These are phyloP conservation scores for Cyclanthera cordifolia DNA, from an alignment of 306 rosid genomes.

Conservation along the genomic window DNA sequence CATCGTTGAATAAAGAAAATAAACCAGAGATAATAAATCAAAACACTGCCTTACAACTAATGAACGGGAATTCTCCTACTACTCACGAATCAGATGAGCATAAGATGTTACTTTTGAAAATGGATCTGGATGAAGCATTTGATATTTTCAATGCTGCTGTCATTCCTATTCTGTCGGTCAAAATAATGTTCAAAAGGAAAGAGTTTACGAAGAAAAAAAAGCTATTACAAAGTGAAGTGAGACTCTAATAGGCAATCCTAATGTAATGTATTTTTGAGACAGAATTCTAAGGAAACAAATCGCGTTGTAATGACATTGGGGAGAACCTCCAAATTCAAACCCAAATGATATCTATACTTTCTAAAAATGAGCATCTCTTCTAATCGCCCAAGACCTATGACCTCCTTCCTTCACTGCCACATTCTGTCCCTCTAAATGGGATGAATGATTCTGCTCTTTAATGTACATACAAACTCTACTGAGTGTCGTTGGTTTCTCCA, in stretches of 20 bases:
- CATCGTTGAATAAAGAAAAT: no score
- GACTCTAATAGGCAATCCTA: constrained; percentile 14
- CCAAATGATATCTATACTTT: neutral
- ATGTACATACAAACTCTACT: constrained; percentile 26
- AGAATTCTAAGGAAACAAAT: neutral
- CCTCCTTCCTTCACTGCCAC: constrained; percentile 4
- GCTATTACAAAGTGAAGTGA: constrained; percentile 7
- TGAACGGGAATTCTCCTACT: no score
- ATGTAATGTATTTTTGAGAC: neutral
- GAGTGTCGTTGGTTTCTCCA: neutral
- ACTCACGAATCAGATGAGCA: no score
- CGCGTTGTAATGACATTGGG: constrained; percentile 1
- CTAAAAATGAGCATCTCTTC: constrained; percentile 1
- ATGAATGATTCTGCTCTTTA: neutral
- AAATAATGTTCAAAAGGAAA: neutral
- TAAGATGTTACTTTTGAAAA: no score
- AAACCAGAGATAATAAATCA: no score
- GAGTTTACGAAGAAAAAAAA: neutral
- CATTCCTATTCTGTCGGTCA: constrained; percentile 8
- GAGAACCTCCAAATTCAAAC: no score
- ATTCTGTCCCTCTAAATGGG: constrained; percentile 11
- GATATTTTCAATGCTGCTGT: neutral
- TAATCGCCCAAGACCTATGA: neutral
- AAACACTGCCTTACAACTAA: no score
- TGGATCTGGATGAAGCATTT: no score